Base-by-base conservation (phyloP, 2,329 filamentous ascomycete genomes). In the Cladosporium halotolerans region DNA sequence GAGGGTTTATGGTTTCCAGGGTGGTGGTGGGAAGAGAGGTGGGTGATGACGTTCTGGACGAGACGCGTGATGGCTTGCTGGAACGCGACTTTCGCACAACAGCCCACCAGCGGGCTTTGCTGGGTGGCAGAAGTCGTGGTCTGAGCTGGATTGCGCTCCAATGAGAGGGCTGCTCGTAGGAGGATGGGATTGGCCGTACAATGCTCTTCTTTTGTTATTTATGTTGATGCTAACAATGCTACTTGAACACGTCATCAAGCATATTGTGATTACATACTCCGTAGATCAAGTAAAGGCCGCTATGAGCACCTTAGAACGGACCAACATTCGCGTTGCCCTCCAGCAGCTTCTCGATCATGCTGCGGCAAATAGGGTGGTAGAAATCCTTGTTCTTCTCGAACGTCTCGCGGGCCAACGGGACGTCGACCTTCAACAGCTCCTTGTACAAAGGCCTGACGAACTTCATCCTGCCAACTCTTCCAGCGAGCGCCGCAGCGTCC, bases 391-490 rank as follows among this genome's bases (percentile, higher is more conserved):
- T 86, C 79, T 86, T 86, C 72, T 87, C 81, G 72, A 96, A 96
- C 0, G 91, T 95, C 68, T 83, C 76, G 50, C 92, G 71, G 0
- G 93, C 92, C 63, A 95, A 71, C 23, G 83, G 74, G 44, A 82
- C 76, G 72, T 96, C 85, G 38, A 88, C 81, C 68, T 84, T 83
- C 64, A 86, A 85, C 60, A 99, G 73, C 46, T 82, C 79, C 57
- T 86, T 80, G 73, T 86, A 96, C 65, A 97, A 72, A 18, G 92
- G 89, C 45, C 92, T 79, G 55, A 97, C 92, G 70, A 92, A 97
- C 79, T 97, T 97, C 93, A 99, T 97, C 54, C 93, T 78, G 10
- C 93, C 93, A 19, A 96, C 90, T 49, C 79, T 78, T 32, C 88
- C 88, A 38, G 97, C 76, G 52, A 96, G 75, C 55, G 88, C 81